Evolutionary conservation across 2,329 filamentous ascomycete species (phyloP).

Genomic region (Apiospora sp.): DNA sequence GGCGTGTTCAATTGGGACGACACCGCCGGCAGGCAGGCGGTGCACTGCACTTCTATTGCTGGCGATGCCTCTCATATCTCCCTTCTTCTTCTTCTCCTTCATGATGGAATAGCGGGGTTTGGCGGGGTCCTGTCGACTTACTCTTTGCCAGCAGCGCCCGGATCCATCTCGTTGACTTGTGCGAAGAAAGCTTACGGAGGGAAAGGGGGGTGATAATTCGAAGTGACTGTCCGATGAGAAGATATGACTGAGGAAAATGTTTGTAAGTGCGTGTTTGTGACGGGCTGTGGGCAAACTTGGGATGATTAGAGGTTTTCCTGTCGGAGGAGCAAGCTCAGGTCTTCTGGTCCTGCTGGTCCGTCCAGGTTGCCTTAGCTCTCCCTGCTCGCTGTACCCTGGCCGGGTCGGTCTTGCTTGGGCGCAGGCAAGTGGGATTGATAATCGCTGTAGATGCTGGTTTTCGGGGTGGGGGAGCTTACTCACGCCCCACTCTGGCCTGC

Average conservation of each 20-base stretch:
- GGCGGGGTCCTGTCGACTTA: slow-evolving; percentile 42
- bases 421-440: slow-evolving; percentile 16
- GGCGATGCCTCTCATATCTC: not conserved
- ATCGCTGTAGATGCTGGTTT: slow-evolving; percentile 11
- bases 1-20: not conserved
- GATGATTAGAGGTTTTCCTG: slow-evolving; percentile 17
- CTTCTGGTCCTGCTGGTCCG: not conserved
- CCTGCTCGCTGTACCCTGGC: not conserved
- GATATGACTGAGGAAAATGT: slow-evolving; percentile 11
- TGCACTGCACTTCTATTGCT: not conserved
- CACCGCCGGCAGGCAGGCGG: not conserved
- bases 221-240: not conserved
- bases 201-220: not conserved
- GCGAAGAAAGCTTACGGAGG: not conserved
- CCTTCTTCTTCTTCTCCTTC: slow-evolving; percentile 18
- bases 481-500: slow-evolving; percentile 8
- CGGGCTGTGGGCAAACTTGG: not conserved
- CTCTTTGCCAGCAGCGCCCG: slow-evolving; percentile 41
- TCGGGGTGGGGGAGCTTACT: slow-evolving; percentile 23
- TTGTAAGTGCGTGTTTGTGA: slow-evolving; percentile 17
- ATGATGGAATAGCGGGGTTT: slow-evolving; percentile 43
- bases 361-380: slow-evolving; percentile 2
- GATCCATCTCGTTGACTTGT: slow-evolving; percentile 33
- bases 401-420: not conserved
- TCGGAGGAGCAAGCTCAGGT: slow-evolving; percentile 8